Percentiles rank a stretch among this genome's conserved stretches.
These are phyloP conservation scores for Ceratocystis huliohia DNA, from an alignment of 2,329 filamentous ascomycete species.

Conservation along the genomic window DNA sequence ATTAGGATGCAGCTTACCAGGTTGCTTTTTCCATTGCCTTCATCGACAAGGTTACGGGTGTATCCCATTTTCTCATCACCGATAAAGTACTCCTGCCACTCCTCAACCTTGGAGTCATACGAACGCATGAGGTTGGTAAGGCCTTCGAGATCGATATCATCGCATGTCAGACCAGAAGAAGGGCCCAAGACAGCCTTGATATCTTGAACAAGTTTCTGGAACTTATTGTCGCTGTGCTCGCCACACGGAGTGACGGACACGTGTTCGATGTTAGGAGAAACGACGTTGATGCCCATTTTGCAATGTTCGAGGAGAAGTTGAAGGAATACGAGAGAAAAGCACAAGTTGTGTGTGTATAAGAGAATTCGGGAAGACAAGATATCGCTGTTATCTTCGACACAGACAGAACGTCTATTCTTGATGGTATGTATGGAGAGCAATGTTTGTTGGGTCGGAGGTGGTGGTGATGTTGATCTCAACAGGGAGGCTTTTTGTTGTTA, in stretches of 20 bases:
- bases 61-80: conserved; percentile 59
- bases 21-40: conserved; percentile 71
- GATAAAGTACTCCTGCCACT: conserved; percentile 67
- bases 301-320: not conserved
- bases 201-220: conserved; percentile 58
- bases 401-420: not conserved
- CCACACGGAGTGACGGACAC: conserved; percentile 11
- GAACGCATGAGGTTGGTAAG: conserved; percentile 60
- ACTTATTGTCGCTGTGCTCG: conserved; percentile 32
- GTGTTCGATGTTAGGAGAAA: conserved; percentile 17
- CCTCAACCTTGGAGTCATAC: conserved; percentile 54
- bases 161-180: conserved; percentile 68
- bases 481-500: conserved; percentile 9
- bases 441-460: conserved; percentile 4
- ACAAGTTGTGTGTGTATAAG: not conserved
- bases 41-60: conserved; percentile 79
- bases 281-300: conserved; percentile 20
- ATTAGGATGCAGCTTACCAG: conserved; percentile 40
- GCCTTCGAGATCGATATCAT: conserved; percentile 63
- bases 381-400: not conserved
- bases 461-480: conserved; percentile 6
- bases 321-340: not conserved
- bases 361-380: not conserved
- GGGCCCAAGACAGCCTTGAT: conserved; percentile 65
- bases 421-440: not conserved